phyloP scores from a whole-genome alignment of 2,329 filamentous ascomycete genomes.

The Cryoendolithus antarcticus region DNA sequence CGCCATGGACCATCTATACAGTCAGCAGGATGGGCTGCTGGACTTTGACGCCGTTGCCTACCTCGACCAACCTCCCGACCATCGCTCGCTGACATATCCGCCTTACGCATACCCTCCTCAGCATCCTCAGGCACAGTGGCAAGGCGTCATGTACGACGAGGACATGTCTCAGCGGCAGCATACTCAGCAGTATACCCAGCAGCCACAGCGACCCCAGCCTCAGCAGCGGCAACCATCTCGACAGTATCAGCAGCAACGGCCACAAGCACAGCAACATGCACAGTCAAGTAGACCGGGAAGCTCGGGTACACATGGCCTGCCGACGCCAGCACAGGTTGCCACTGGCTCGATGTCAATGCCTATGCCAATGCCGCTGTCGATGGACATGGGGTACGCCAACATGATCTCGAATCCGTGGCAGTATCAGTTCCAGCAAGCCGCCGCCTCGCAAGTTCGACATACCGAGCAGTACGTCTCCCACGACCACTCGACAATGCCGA shows the following conservation, averaged over 20 bases:
- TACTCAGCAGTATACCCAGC: slow-evolving; percentile 14
- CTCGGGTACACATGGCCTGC: slow-evolving; percentile 16
- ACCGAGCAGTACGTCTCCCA: slow-evolving; percentile 13
- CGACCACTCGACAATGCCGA: slow-evolving; percentile 9
- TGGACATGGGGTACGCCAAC: slow-evolving; percentile 22
- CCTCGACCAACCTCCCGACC: slow-evolving; percentile 25
- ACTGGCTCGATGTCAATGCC: background rate
- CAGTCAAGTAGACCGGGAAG: slow-evolving; percentile 16
- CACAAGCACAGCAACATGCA: slow-evolving; percentile 9
- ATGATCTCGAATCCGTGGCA: slow-evolving; percentile 29
- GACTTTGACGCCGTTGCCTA: slow-evolving; percentile 26
- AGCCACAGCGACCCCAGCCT: slow-evolving; percentile 7
- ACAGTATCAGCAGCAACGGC: slow-evolving; percentile 12
- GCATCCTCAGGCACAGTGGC: slow-evolving; percentile 8
- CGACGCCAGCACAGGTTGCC: slow-evolving; percentile 6
- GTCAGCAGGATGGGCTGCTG: slow-evolving; percentile 27
- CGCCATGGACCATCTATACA: slow-evolving; percentile 32
- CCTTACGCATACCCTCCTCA: slow-evolving; percentile 10
- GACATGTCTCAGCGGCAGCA: slow-evolving; percentile 11
- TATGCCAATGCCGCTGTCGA: slow-evolving; percentile 17
- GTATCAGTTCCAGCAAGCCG: slow-evolving; percentile 27
- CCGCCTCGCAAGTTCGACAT: slow-evolving; percentile 4
- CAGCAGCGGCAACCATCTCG: slow-evolving; percentile 6
- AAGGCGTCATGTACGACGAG: slow-evolving; percentile 15
- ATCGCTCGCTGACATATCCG: slow-evolving; percentile 17